A percentile compares a stretch with the other conserved stretches of the same genome.
Evolutionary conservation across 2,329 filamentous ascomycete genomes (phyloP).

Genomic region (Botrytis paeoniae): DNA sequence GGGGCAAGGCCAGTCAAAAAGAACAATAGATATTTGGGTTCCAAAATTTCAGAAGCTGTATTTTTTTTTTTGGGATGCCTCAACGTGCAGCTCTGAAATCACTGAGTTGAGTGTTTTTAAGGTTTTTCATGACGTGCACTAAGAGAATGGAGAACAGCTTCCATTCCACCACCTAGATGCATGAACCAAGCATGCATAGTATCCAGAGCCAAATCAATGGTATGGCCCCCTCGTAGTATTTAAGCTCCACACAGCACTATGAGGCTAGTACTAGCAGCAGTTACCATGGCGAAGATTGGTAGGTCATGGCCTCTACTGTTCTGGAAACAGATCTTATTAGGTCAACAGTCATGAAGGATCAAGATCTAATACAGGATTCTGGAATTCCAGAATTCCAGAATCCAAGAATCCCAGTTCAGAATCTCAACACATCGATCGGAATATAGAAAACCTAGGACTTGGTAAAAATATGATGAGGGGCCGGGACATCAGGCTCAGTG

Average conservation of each 20-base stretch:
- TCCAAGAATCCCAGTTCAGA: neutral
- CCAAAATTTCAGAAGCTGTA: neutral
- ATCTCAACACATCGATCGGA: neutral
- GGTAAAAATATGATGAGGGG: neutral
- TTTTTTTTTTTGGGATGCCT: neutral
- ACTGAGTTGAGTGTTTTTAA: neutral
- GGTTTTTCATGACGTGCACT: neutral
- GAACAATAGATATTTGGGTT: neutral
- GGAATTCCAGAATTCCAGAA: neutral
- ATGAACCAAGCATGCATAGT: neutral
- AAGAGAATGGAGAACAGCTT: neutral
- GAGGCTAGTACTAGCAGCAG: neutral
- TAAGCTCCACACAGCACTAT: neutral
- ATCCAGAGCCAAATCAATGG: slow-evolving; percentile 4
- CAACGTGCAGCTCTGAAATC: neutral
- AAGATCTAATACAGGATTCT: neutral
- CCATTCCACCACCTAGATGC: slow-evolving; percentile 3
- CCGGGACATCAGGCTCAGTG: neutral
- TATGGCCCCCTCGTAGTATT: neutral
- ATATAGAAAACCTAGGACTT: neutral
- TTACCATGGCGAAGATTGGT: neutral
- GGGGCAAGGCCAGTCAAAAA: neutral
- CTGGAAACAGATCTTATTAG: neutral
- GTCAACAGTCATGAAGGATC: neutral
- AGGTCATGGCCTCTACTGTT: neutral